Conservation (phyloP, 352 stramenopile species). For the Pythium sukuiense region DNA sequence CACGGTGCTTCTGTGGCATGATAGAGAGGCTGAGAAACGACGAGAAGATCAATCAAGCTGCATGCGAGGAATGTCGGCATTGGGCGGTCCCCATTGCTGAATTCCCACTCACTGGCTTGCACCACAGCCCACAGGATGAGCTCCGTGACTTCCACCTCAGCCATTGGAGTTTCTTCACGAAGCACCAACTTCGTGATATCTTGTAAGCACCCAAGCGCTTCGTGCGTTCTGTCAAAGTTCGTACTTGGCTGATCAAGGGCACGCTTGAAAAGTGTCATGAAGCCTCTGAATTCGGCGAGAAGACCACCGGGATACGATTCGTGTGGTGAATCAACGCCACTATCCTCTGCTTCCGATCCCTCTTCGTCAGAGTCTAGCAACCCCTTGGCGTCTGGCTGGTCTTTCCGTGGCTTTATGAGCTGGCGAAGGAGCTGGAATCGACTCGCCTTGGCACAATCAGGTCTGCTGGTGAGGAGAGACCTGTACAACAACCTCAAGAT, state of each 20-base stretch:
- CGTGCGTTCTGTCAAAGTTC: background rate
- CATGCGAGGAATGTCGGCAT: slow-evolving; percentile 51
- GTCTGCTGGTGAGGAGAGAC: background rate
- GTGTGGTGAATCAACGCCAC: background rate
- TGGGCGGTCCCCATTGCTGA: slow-evolving; percentile 13
- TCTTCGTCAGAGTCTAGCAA: background rate
- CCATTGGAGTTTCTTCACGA: background rate
- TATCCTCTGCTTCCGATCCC: background rate
- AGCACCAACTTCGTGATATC: slow-evolving; percentile 8
- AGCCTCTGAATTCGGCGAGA: background rate
- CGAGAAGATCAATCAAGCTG: slow-evolving; percentile 36
- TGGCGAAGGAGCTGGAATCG: slow-evolving; percentile 53
- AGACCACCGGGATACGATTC: background rate
- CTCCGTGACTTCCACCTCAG: background rate
- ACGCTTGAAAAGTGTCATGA: background rate
- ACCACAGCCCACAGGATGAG: background rate
- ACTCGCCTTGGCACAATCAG: background rate
- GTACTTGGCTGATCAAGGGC: background rate
- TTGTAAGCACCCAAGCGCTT: slow-evolving; percentile 7
- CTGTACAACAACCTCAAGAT: background rate
- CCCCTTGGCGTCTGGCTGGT: background rate
- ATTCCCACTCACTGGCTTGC: slow-evolving; percentile 6
- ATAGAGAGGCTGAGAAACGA: slow-evolving; percentile 31
- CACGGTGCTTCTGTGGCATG: background rate
- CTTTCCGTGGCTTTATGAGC: slow-evolving; percentile 30